These are phyloP conservation scores for Acer campestre DNA, from an alignment of 345 rosid genomes.

Conservation along the genomic window DNA sequence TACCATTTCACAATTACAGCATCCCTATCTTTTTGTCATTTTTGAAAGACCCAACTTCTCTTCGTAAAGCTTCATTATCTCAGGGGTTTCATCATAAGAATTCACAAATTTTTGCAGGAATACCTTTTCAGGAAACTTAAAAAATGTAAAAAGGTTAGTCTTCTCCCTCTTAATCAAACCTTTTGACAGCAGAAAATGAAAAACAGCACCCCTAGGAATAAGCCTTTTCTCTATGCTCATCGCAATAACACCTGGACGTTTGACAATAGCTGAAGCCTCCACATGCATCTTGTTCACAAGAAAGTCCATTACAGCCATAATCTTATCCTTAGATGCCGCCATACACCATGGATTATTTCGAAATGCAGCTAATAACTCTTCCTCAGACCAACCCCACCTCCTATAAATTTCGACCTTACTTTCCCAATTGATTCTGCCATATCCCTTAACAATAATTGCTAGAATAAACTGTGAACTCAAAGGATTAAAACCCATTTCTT, in stretches of 20 bases:
- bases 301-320: conserved; percentile 21
- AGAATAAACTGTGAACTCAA: not conserved
- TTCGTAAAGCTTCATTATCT: too few species aligned
- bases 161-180: conserved; percentile 23
- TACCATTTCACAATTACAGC: too few species aligned
- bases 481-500: conserved; percentile 32
- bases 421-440: conserved; percentile 20
- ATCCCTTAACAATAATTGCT: conserved; percentile 5
- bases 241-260: not conserved
- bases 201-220: conserved; percentile 28
- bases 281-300: conserved; percentile 32
- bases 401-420: conserved; percentile 19
- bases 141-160: not conserved
- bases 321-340: conserved; percentile 17
- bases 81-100: too few species aligned
- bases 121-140: not conserved
- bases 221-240: conserved; percentile 34
- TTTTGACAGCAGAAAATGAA: conserved; percentile 20
- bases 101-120: too few species aligned
- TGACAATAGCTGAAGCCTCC: conserved; percentile 13
- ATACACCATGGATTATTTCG: conserved; percentile 8
- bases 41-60: too few species aligned
- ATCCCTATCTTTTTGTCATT: too few species aligned
- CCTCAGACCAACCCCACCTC: conserved; percentile 38
- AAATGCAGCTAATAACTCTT: conserved; percentile 24